phyloP scores from a whole-genome alignment of 1,284 basidiomycete genomes.

The Dichomitus squalens region DNA sequence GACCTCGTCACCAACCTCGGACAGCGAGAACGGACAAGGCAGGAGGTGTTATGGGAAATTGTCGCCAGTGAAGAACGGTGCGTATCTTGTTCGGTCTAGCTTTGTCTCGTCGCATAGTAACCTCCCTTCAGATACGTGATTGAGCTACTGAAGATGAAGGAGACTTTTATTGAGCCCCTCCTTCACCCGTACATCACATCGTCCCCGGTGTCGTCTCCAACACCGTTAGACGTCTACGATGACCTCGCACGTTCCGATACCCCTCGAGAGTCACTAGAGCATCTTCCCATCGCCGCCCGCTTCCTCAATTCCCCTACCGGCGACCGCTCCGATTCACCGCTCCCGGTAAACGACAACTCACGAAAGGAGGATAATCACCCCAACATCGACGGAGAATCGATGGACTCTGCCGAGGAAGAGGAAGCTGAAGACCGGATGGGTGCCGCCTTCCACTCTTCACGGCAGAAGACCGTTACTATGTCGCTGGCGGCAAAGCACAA shows the following conservation, averaged over 20 bases:
- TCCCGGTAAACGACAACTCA: conserved; percentile 33
- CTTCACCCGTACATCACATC: conserved; percentile 73
- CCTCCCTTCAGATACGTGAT: conserved; percentile 78
- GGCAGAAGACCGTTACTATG: conserved; percentile 35
- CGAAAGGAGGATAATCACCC: conserved; percentile 48
- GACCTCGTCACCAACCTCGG: conserved; percentile 94
- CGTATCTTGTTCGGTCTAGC: conserved; percentile 30
- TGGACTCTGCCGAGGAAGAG: conserved; percentile 73
- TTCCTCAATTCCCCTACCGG: conserved; percentile 77
- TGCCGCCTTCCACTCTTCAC: conserved; percentile 44
- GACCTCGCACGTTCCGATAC: conserved; percentile 59
- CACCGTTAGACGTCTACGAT: conserved; percentile 60
- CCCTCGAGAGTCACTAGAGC: conserved; percentile 68
- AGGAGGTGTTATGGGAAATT: conserved; percentile 98
- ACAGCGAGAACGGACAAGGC: conserved; percentile 90
- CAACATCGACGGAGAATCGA: conserved; percentile 71
- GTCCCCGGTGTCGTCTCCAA: conserved; percentile 56
- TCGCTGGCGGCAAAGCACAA: conserved; percentile 55
- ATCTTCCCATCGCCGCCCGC: conserved; percentile 89
- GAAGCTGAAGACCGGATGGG: conserved; percentile 57
- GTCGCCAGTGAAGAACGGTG: conserved; percentile 96
- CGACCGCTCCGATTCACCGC: conserved; percentile 50
- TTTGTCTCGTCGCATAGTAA: conserved; percentile 11
- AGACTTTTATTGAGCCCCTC: conserved; percentile 89
- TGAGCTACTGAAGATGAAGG: conserved; percentile 89